Percentiles rank a stretch among this genome's conserved stretches.
phyloP scores from a whole-genome alignment of 306 rosid genomes.

The Oemleria cerasiformis region DNA sequence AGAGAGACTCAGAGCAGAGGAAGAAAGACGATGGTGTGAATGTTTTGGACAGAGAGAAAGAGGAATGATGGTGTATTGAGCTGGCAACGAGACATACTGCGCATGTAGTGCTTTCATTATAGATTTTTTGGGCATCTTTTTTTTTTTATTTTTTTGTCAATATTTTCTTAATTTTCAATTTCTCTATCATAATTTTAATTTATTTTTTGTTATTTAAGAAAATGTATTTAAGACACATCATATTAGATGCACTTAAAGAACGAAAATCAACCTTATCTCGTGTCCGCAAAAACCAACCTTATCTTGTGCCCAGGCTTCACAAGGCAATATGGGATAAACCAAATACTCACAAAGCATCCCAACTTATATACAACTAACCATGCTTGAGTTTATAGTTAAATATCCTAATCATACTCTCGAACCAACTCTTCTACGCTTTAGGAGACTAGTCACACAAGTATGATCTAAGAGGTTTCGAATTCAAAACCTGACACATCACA shows the following conservation, averaged over 20 bases:
- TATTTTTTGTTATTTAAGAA: not conserved
- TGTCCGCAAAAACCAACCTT: too few relatives aligned
- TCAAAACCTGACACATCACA: too few relatives aligned
- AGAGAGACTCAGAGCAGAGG: not conserved
- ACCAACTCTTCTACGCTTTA: too few relatives aligned
- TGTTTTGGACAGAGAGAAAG: conserved; percentile 5
- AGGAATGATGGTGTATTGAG: conserved; percentile 11
- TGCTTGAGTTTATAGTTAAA: too few relatives aligned
- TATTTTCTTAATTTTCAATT: not conserved
- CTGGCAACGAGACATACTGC: conserved; percentile 38
- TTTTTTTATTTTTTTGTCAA: not conserved
- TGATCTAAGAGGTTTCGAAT: too few relatives aligned
- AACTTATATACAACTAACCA: too few relatives aligned
- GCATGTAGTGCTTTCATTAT: conserved; percentile 22
- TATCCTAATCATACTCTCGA: too few relatives aligned
- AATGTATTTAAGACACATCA: too few relatives aligned
- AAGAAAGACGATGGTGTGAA: not conserved
- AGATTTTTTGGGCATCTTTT: not conserved
- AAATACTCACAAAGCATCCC: too few relatives aligned
- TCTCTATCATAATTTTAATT: not conserved
- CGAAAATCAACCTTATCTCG: not conserved
- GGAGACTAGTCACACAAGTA: too few relatives aligned
- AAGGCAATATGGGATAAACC: too few relatives aligned
- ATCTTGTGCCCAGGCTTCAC: too few relatives aligned
- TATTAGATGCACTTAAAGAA: not conserved